phyloP scores from a whole-genome alignment of 1,139 yeast genomes.

The Pichia sp. region DNA sequence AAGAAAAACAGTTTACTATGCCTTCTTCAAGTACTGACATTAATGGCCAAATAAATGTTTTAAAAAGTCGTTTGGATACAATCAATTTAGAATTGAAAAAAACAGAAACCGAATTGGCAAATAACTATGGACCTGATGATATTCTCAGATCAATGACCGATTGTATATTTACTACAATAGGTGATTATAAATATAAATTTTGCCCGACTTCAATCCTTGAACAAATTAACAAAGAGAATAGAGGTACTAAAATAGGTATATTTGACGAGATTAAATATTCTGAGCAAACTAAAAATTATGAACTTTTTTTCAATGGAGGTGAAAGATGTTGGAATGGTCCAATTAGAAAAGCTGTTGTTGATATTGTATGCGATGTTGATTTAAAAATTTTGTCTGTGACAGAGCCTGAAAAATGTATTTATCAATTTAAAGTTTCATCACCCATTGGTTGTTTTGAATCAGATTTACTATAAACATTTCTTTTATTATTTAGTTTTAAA shows the following conservation, averaged over 20 bases:
- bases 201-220: conserved; percentile 52
- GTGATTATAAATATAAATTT: conserved; percentile 66
- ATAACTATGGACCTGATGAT: conserved; percentile 56
- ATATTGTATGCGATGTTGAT: conserved; percentile 60
- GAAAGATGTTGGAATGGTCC: conserved; percentile 96
- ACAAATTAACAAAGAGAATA: conserved; percentile 48
- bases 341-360: conserved; percentile 59
- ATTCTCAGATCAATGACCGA: conserved; percentile 51
- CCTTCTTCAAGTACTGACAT: conserved; percentile 1
- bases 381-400: conserved; percentile 56
- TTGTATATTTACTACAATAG: conserved; percentile 45
- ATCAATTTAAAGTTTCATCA: conserved; percentile 52
- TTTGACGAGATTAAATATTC: conserved; percentile 33
- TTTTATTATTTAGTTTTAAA: too few species aligned
- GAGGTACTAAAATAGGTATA: conserved; percentile 48
- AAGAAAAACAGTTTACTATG: background rate
- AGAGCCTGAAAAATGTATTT: conserved; percentile 88
- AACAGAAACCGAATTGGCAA: conserved; percentile 20
- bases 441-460: conserved; percentile 61
- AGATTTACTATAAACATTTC: conserved; percentile 6
- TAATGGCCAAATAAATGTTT: conserved; percentile 11
- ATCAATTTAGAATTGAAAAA: conserved; percentile 23
- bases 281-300: conserved; percentile 29
- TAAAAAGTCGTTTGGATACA: conserved; percentile 14
- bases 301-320: conserved; percentile 54